These are phyloP conservation scores for Magnusiomyces tetraspermus DNA, from an alignment of 1,139 yeast genomes.

Conservation along the genomic window DNA sequence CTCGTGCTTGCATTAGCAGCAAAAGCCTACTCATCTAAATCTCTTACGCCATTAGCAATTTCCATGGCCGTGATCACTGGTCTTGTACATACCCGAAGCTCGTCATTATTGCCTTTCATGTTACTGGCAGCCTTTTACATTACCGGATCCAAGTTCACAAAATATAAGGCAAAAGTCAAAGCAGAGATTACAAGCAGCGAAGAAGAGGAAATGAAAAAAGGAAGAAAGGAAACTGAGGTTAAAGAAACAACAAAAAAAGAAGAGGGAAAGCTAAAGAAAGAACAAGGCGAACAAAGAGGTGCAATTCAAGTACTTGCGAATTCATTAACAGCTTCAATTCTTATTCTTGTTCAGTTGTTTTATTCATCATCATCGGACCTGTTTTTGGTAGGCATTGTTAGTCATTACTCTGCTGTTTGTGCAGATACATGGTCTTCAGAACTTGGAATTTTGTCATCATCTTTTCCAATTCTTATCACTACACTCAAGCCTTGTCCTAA, in stretches of 20 bases:
- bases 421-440: constrained; percentile 46
- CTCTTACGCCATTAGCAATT: constrained; percentile 36
- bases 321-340: constrained; percentile 13
- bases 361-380: constrained; percentile 9
- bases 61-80: constrained; percentile 36
- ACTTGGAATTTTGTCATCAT: constrained; percentile 37
- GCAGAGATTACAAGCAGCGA: constrained; percentile 23
- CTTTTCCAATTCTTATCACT: constrained; percentile 37
- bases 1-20: constrained; percentile 18
- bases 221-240: constrained; percentile 10
- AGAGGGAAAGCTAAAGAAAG: too few species aligned
- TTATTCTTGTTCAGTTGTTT: constrained; percentile 16
- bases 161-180: constrained; percentile 30
- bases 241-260: constrained; percentile 16
- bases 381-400: constrained; percentile 31
- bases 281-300: constrained; percentile 33
- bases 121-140: constrained; percentile 35
- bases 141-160: constrained; percentile 38
- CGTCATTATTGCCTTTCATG: constrained; percentile 30
- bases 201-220: too few species aligned
- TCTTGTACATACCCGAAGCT: constrained; percentile 35
- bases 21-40: constrained; percentile 30
- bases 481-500: constrained; percentile 37
- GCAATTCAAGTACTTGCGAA: constrained; percentile 39
- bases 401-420: constrained; percentile 41